These are phyloP conservation scores for Aspergillus persii DNA, from an alignment of 2,329 filamentous ascomycete species.

Conservation along the genomic window DNA sequence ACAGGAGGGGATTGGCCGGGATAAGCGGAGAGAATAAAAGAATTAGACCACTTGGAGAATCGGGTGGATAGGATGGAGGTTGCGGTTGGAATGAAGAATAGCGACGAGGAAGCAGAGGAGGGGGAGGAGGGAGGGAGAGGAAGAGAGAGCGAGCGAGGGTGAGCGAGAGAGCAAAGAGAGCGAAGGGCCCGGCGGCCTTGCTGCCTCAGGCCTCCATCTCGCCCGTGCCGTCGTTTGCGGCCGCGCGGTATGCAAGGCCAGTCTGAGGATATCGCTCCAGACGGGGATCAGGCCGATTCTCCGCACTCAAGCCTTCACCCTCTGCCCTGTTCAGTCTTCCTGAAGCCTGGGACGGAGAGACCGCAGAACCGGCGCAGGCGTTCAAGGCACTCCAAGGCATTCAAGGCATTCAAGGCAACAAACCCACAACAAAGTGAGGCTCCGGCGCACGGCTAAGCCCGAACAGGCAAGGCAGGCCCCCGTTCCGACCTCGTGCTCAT, in stretches of 20 bases:
- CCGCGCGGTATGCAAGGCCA: no score
- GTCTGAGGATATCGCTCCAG: no score
- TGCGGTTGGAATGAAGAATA: neutral
- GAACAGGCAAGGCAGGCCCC: constrained; percentile 19
- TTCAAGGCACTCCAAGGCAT: no score
- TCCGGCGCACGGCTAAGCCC: constrained; percentile 19
- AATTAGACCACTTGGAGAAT: neutral
- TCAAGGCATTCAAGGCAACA: neutral
- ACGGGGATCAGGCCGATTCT: no score
- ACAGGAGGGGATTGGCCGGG: neutral
- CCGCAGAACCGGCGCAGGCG: no score
- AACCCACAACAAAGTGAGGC: constrained; percentile 16
- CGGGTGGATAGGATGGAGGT: no score
- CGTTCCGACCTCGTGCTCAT: constrained; percentile 29
- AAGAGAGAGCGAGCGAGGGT: constrained; percentile 7
- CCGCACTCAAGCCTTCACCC: no score
- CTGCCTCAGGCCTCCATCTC: constrained; percentile 13
- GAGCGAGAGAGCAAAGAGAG: constrained; percentile 8
- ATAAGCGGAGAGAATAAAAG: neutral
- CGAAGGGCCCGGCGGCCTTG: constrained; percentile 1
- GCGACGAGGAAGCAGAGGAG: constrained; percentile 15
- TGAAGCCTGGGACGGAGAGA: no score
- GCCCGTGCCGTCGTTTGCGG: constrained; percentile 20
- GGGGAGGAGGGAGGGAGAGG: constrained; percentile 19
- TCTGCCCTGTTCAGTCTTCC: no score